Base-by-base conservation (phyloP, 2,329 filamentous ascomycete species). In the Apiospora saccharicola region DNA sequence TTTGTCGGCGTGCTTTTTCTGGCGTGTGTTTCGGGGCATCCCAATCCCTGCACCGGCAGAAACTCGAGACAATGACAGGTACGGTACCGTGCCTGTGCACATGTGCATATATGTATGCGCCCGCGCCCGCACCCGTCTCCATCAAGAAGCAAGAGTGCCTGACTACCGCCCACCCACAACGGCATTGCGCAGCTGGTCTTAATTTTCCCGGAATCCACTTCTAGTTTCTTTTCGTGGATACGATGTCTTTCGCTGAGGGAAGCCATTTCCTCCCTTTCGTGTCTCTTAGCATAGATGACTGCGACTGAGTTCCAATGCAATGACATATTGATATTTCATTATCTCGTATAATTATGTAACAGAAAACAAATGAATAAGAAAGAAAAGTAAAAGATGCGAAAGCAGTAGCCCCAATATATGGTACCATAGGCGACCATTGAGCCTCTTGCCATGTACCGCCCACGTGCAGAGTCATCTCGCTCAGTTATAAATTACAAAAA, bases 41-140 rank as follows among this genome's bases (percentile, higher is more conserved):
- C 43, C 43, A 46, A 49, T 49, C 46, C 46, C 46, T 49, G 46
- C 46, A 47, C 46, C 46, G 46, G 46, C 46, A 49, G 46, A 49
- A 49, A 49, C 46, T 49, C n/a, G 46, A n/a, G 46, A 49, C 46
- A 16, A n/a, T 49, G 46, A 49, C 46, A 49, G 46, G 46, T 49
- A n/a, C 14, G 43, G 14, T 12, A 44, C 44, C 14, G 44, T 46
- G 19, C 46, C 46, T 49, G 1, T 46, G 26, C 26, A 30, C 44
- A 19, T 16, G 44, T 46, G 46, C 46, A n/a, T n/a, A 49, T n/a
- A 22, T 47, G 8, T 22, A 19, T 49, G n/a, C 46, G 46, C 19
- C 43, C 43, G 43, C 43, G 37, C 37, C 37, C 7, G 37, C 37
- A 7, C 10, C 37, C 37, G 37, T 41, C 37, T 10, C 37, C 37